Evolutionary conservation across 495 filamentous ascomycete genomes (phyloP), one percentile per base, ranked within the genome.

Genomic region (Annulohypoxylon bovei): DNA sequence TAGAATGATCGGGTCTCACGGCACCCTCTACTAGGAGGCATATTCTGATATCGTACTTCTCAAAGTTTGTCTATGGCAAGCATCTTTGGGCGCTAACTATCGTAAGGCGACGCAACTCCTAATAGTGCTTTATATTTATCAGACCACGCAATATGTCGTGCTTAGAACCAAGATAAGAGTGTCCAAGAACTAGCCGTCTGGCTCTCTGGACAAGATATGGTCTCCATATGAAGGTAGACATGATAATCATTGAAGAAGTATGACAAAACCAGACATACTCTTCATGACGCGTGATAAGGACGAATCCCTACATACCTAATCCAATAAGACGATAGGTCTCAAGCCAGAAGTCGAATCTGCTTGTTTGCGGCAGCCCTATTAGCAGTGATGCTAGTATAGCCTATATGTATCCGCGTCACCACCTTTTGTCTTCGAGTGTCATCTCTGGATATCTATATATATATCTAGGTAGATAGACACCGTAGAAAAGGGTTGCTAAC

Each of bases 1-100:
- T 25, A 9, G 32, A n/a, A 0, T 11, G 59, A 28, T 67, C 12
- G 50, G 40, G 55, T 71, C 57, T 66, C 22, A 58, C 54, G 42
- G 46, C 35, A 25, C 40, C 12, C 8, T 37, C 18, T 16, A 18
- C 18, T 27, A 9, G 6, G 27, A 69, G 20, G n/a, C 11, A 12
- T 16, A 23, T 47, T 18, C 18, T 49, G 25, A 64, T 28, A 18
- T 46, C 11, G n/a, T 18, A 20, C 18, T 27, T 27, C 16, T 42
- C 30, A n/a, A n/a, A 9, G 11, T 47, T 22, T 60, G 30, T 3
- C 30, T 25, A 16, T 8, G 22, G 3, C 5, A 27, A 14, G 22
- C 27, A 20, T 9, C 7, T 42, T 35, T 18, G 30, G 20, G 28
- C 39, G n/a, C 6, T 30, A 18, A 16, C 5, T 42, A n/a, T 37